Evolutionary conservation across 2,329 filamentous ascomycete genomes (phyloP).

Genomic region (Clonostachys chloroleuca): DNA sequence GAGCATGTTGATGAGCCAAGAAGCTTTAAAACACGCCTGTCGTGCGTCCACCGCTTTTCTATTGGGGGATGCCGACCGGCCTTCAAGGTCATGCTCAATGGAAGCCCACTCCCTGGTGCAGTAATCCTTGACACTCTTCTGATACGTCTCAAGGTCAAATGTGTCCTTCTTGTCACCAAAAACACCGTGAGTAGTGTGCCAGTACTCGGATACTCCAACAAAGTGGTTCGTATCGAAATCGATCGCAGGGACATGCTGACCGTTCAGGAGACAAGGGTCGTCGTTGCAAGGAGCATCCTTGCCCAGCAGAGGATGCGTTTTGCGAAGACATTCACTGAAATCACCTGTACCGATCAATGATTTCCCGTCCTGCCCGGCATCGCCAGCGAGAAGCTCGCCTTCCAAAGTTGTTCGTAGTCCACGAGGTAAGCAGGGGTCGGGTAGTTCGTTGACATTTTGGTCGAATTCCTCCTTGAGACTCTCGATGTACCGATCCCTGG

Average conservation of each 20-base stretch:
- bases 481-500: conserved; percentile 79
- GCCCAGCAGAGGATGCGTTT: conserved; percentile 80
- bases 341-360: conserved; percentile 77
- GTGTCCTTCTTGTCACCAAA: conserved; percentile 77
- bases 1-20: conserved; percentile 94
- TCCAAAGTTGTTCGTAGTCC: conserved; percentile 70
- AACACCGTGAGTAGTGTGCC: conserved; percentile 96
- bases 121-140: conserved; percentile 77
- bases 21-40: conserved; percentile 95
- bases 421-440: conserved; percentile 85
- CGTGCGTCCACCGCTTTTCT: conserved; percentile 75
- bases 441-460: conserved; percentile 59
- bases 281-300: conserved; percentile 84
- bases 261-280: conserved; percentile 82
- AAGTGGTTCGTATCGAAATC: conserved; percentile 98
- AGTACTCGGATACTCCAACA: conserved; percentile 95
- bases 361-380: conserved; percentile 17
- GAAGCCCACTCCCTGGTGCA: conserved; percentile 78
- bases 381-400: conserved; percentile 49
- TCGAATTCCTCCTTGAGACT: conserved; percentile 64
- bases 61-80: conserved; percentile 69
- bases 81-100: conserved; percentile 63
- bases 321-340: conserved; percentile 79
- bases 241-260: conserved; percentile 88
- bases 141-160: conserved; percentile 89